Conservation (phyloP, 805 yeast species). For the Metschnikowia baotianmanensis region DNA sequence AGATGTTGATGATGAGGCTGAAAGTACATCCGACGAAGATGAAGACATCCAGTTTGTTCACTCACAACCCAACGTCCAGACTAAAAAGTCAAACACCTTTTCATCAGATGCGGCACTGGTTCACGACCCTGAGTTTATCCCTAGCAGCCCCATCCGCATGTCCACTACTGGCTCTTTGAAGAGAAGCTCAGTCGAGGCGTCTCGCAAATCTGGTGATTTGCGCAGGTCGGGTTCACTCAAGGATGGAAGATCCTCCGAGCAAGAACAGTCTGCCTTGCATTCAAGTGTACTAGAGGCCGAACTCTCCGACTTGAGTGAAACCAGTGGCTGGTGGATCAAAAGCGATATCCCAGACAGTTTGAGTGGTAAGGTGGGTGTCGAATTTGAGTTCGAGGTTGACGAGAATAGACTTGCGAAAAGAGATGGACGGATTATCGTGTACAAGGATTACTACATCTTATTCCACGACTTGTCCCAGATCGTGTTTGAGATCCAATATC, state of each 20-base stretch:
- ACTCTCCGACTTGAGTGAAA: conserved; percentile 25
- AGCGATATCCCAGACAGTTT: conserved; percentile 57
- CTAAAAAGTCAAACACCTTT: conserved; percentile 9
- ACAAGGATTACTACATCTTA: conserved; percentile 68
- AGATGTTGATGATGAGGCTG: conserved; percentile 4
- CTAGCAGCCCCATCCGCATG: conserved; percentile 12
- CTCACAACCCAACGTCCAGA: conserved; percentile 1
- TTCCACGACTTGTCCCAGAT: conserved; percentile 72
- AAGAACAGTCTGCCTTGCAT: conserved; percentile 29
- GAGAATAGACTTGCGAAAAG: conserved; percentile 54
- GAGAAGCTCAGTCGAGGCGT: conserved; percentile 8
- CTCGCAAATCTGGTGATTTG: conserved; percentile 9
- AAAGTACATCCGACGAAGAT: conserved; percentile 15
- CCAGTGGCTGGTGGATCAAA: conserved; percentile 65
- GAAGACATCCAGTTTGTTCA: conserved; percentile 8
- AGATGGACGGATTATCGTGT: conserved; percentile 45
- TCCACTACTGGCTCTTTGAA: conserved; percentile 16
- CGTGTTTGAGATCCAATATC: conserved; percentile 56
- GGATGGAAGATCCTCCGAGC: conserved; percentile 18
- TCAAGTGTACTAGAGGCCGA: conserved; percentile 29
- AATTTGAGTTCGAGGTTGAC: conserved; percentile 65
- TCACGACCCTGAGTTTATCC: conserved; percentile 10
- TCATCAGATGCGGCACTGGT: conserved; percentile 19
- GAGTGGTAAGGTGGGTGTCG: conserved; percentile 40
- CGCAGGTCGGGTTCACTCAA: conserved; percentile 6